Evolutionary conservation across 2,329 filamentous ascomycete genomes (phyloP).

Genomic region (Ceratocystis papillata): DNA sequence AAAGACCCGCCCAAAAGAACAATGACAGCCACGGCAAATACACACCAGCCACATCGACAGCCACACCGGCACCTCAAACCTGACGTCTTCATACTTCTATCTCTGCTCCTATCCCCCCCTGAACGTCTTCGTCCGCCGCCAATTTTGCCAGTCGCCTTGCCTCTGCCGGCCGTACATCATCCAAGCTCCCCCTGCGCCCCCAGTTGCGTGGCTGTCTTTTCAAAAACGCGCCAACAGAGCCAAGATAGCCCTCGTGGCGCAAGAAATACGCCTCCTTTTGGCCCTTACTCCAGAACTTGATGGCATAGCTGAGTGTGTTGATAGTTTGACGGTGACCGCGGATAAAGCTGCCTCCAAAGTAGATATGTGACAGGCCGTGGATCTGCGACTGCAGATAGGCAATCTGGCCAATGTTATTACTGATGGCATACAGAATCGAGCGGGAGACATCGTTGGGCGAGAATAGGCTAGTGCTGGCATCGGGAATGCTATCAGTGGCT

Average conservation of each 20-base stretch:
- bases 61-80: background rate
- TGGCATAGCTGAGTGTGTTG: conserved; percentile 92
- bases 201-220: conserved; percentile 84
- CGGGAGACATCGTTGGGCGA: conserved; percentile 75
- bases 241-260: conserved; percentile 89
- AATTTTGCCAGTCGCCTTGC: conserved; percentile 28
- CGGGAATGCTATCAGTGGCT: conserved; percentile 58
- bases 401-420: conserved; percentile 97
- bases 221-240: conserved; percentile 85
- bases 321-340: conserved; percentile 94
- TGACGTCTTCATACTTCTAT: background rate
- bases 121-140: conserved; percentile 10
- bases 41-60: background rate
- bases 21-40: background rate
- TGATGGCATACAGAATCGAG: conserved; percentile 86
- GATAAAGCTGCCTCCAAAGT: conserved; percentile 96
- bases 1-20: background rate
- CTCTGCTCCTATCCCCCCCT: too few species aligned
- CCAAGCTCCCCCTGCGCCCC: conserved; percentile 72
- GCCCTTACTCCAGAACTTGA: conserved; percentile 94
- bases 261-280: conserved; percentile 92
- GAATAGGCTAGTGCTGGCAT: conserved; percentile 47
- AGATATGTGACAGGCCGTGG: conserved; percentile 81
- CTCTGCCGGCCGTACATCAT: conserved; percentile 36
- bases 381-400: conserved; percentile 95